A percentile compares a stretch with the other conserved stretches of the same genome.
Evolutionary conservation across 805 yeast genomes (phyloP).

Genomic region (Schizosaccharomyces pombe): DNA sequence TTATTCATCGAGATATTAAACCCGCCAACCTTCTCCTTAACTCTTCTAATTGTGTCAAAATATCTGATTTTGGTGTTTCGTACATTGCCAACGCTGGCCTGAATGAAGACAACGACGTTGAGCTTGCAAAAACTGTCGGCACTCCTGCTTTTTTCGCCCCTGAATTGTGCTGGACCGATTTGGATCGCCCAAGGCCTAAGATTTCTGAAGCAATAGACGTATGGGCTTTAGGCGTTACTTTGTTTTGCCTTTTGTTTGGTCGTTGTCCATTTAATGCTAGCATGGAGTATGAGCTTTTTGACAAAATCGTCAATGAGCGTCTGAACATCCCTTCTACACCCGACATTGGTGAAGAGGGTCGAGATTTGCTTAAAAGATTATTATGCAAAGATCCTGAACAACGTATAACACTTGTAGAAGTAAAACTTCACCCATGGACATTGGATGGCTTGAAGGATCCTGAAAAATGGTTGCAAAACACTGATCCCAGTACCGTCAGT

Average conservation of each 20-base stretch:
- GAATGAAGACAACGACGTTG: slow-evolving; percentile 18
- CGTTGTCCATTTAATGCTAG: slow-evolving; percentile 71
- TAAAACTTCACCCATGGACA: slow-evolving; percentile 56
- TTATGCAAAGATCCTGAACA: slow-evolving; percentile 45
- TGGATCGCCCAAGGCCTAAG: slow-evolving; percentile 21
- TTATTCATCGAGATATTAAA: slow-evolving; percentile 84
- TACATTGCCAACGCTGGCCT: slow-evolving; percentile 24
- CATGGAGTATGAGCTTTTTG: slow-evolving; percentile 65
- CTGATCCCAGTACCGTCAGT: neutral
- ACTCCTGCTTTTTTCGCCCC: slow-evolving; percentile 95
- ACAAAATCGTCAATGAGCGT: slow-evolving; percentile 44
- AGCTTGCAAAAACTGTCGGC: slow-evolving; percentile 87
- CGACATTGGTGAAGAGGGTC: slow-evolving; percentile 13
- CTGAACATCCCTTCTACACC: slow-evolving; percentile 31
- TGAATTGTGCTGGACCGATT: slow-evolving; percentile 53
- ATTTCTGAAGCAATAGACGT: slow-evolving; percentile 72
- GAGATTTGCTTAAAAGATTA: slow-evolving; percentile 36
- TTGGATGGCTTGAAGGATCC: slow-evolving; percentile 20
- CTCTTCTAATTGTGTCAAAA: slow-evolving; percentile 52
- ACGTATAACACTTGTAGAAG: slow-evolving; percentile 46
- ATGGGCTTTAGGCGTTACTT: slow-evolving; percentile 92
- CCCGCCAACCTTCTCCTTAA: slow-evolving; percentile 74
- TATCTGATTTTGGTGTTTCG: slow-evolving; percentile 92
- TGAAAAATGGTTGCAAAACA: neutral
- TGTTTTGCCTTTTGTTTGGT: slow-evolving; percentile 74